These are phyloP conservation scores for Quercus engelmannii DNA, from an alignment of 306 rosid genomes.

Conservation along the genomic window DNA sequence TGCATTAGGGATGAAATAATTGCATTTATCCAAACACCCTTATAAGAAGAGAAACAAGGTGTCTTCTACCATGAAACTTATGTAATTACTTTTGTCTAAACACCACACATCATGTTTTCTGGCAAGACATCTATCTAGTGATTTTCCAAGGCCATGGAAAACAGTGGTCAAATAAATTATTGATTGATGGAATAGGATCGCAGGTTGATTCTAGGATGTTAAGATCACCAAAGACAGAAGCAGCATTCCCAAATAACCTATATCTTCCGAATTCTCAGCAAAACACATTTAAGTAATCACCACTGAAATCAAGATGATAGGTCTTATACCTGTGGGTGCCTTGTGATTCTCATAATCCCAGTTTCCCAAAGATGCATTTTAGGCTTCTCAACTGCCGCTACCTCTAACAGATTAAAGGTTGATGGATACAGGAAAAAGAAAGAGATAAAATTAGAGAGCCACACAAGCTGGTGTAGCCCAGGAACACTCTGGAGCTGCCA, in stretches of 20 bases:
- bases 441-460: conserved; percentile 82
- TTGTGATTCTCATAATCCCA: conserved; percentile 90
- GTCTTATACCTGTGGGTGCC: conserved; percentile 87
- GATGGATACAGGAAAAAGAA: conserved; percentile 89
- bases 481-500: conserved; percentile 78
- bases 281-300: neutral
- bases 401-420: conserved; percentile 90
- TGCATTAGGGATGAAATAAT: neutral
- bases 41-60: neutral
- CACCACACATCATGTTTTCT: neutral
- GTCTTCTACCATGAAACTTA: neutral
- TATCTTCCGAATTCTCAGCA: neutral
- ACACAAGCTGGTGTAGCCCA: conserved; percentile 71
- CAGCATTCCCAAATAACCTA: conserved; percentile 11
- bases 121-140: neutral
- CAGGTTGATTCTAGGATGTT: neutral
- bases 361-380: conserved; percentile 97
- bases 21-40: neutral
- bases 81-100: neutral
- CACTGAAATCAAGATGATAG: neutral
- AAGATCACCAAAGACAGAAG: neutral
- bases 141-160: neutral
- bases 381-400: conserved; percentile 98
- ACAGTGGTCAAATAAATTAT: neutral
- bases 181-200: neutral